phyloP scores from a whole-genome alignment of 176 grass and related monocot genomes.

The Oryza brachyantha region DNA sequence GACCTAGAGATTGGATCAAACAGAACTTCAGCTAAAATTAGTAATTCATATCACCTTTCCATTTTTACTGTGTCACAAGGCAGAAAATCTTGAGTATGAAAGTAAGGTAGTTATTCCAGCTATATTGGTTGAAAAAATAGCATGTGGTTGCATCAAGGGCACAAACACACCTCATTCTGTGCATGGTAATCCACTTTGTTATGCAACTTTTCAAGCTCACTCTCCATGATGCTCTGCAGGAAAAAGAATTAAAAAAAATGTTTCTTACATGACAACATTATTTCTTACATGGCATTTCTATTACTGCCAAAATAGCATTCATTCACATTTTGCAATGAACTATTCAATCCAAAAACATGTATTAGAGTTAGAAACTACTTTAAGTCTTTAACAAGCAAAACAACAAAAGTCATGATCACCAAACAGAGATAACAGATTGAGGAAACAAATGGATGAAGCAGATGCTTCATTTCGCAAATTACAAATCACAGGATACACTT shows the following conservation, averaged over 20 bases:
- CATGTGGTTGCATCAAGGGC: not conserved
- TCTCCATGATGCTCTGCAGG: slow-evolving; percentile 51
- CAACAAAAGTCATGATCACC: not conserved
- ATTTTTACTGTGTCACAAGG: slow-evolving; percentile 1
- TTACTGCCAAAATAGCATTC: not conserved
- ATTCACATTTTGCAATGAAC: not conserved
- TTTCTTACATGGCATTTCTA: slow-evolving; percentile 26
- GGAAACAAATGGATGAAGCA: not conserved
- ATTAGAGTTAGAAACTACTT: not conserved
- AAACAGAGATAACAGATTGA: not conserved
- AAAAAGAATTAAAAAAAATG: not conserved
- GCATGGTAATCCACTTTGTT: slow-evolving; percentile 42
- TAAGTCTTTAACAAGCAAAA: not conserved
- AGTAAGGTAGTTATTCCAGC: slow-evolving; percentile 5
- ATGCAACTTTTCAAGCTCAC: slow-evolving; percentile 56
- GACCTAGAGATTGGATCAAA: slow-evolving; percentile 32
- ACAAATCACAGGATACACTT: not conserved
- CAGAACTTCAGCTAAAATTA: slow-evolving; percentile 11
- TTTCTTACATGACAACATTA: slow-evolving; percentile 5
- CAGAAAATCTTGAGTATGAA: slow-evolving; percentile 15
- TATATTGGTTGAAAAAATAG: slow-evolving; percentile 24
- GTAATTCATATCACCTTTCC: not conserved
- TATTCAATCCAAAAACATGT: not conserved
- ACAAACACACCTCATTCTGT: slow-evolving; percentile 57
- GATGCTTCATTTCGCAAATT: not conserved